Base-by-base conservation (phyloP, 768 basidiomycete genomes). In the Erythrobasidium yunnanense region DNA sequence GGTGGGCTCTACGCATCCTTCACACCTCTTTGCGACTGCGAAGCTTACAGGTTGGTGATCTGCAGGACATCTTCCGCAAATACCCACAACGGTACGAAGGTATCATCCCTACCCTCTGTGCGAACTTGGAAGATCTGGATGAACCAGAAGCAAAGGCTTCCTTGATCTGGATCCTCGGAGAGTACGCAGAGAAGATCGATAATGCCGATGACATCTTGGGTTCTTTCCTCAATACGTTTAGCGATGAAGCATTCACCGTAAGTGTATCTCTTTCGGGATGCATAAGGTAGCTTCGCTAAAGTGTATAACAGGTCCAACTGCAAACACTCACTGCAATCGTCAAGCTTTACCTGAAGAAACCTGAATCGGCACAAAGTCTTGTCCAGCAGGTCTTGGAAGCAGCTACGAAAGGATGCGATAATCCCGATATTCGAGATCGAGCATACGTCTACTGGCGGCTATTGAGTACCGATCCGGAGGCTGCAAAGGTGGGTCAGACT, bases 81-180 rank as follows among this genome's bases (percentile, higher is more conserved):
- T 99, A 96, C 74, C 95, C 92, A 6, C 86, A 85, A 33, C 90
- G 86, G 1, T 99, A 97, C 74, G 93, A 99, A 77, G 92, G 91
- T 20, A 86, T 95, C 73, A 96, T 99, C 70, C 93, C 92, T 0
- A 90, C 87, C 0, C 78, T 99, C 15, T 99, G 92, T 72, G 85
- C 88, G 1, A 93, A 91, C 73, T 84, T 97, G 15, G 93, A 99
- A 67, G 92, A 95, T 72, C 79, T 99, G 32, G 93, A 97, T 73
- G 95, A 99, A 74, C 95, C 93, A 8, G 93, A 99, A 75, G 93
- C 95, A 1, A 96, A 96, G 74, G 89, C 92, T 0, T 92, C 92
- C 1, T 80, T 99, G 54, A 96, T 99, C 75, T 99, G 95, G 93
- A 97, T 99, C 72, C 91, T 97, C 70, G 93, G 93, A 65, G 91